Base-by-base conservation (phyloP, 495 filamentous ascomycete genomes). In the Glarea lozoyensis region DNA sequence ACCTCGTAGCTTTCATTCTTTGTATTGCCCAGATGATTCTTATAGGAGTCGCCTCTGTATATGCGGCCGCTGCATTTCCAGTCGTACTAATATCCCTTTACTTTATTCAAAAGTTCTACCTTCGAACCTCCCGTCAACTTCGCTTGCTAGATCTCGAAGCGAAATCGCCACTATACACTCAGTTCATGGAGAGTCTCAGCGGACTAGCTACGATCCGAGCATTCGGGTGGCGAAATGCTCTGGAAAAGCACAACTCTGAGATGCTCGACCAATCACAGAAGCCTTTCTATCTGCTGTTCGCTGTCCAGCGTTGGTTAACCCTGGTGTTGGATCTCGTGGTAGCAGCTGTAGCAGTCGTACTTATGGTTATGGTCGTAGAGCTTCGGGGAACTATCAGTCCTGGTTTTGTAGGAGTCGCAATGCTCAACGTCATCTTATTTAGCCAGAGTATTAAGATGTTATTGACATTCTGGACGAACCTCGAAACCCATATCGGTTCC, bases 61-160 rank as follows among this genome's bases (percentile, higher is more conserved):
- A 35, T 13, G 7, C 32, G 10, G 21, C 22, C 1, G 34, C 24
- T 10, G 72, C 70, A 2, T 50, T 79, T 0, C 64, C 73, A n/a
- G 69, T 72, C 13, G 73, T 76, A 49, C 66, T 69, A 37, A 56
- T 55, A 2, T 36, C 64, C 4, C 19, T 75, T 11, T 75, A 55
- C 30, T 4, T 69, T 1, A 67, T 83, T 4, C 75, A 81, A 46
- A 75, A 72, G 39, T 59, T 72, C 19, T 83, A 83, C 45, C 62
- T 83, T 7, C 65, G 71, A 9, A 82, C 78, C 2, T 80, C 76
- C 0, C 69, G 76, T 1, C 78, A 81, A 52, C 53, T 82, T 10
- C 74, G 78, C 18, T 63, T 77, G 32, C 58, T 83, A 19, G 79
- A 81, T 19, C 72, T 75, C 3, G 68, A 78, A 47, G 52, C 61